Evolutionary conservation across 176 grass and related monocot genomes (phyloP), one percentile per base, ranked within the genome.

Genomic region (Bolboschoenus planiculmis): DNA sequence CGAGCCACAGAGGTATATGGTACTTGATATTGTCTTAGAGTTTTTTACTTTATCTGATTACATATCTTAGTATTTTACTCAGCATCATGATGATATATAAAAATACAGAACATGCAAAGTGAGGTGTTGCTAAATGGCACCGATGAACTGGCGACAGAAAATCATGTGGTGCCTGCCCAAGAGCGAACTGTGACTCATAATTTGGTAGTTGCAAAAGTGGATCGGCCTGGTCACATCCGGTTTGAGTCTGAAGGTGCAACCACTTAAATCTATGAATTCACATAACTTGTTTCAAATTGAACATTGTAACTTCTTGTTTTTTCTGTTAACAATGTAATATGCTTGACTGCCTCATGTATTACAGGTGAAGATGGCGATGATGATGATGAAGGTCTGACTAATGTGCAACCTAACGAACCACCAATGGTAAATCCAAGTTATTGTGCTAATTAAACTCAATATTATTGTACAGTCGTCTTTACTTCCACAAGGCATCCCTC

Each of bases 201-300:
- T n/a, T 90, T 90, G 48, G 81, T 90, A 84, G 85, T 98, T 89
- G 84, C 92, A 70, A 68, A 92, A 66, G 79, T 90, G 34, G 89
- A 95, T 91, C 78, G 89, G 29, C 95, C 95, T 78, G 95, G 95
- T 85, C 87, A 98, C 70, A 98, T 98, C 85, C 92, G 92, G n/a
- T 98, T 98, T 85, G 95, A 91, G 34, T 73, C 85, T 76, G 80
- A 84, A 87, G 95, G 95, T 98, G 91, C 82, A 16, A 13, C 42
- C 37, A 82, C 16, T 48, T 31, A 35, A n/a, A 33, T 46, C 65
- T 65, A 29, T 47, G 42, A 50, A 82, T 44, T 33, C 15, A 51
- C 27, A 53, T 26, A 51, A 33, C 26, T 53, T 77, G 26, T 31
- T 71, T 20, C 35, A 82, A 81, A 46, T 82, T 82, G 40, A 34